Evolutionary conservation across 192 early-diverging fungal species (phyloP).

Genomic region (Helicostylum pulchrum): DNA sequence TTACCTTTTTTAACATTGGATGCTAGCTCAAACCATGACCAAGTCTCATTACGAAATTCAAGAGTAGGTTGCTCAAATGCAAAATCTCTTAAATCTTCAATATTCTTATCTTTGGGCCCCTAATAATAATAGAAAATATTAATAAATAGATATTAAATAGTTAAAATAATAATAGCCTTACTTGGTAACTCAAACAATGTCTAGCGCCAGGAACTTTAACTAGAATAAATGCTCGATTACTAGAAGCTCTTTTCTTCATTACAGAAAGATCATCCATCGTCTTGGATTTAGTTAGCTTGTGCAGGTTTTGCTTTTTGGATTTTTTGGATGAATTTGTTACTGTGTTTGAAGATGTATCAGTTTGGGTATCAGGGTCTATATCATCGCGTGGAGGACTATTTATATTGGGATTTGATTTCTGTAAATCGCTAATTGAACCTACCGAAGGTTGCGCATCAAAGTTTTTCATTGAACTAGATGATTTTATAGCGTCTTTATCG

Average conservation of each 20-base stretch:
- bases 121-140: constrained; percentile 20
- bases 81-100: constrained; percentile 73
- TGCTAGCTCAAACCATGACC: constrained; percentile 75
- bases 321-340: constrained; percentile 16
- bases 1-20: constrained; percentile 68
- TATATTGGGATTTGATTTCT: too few species aligned
- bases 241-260: constrained; percentile 83
- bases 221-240: constrained; percentile 87
- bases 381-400: not conserved
- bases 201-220: constrained; percentile 83
- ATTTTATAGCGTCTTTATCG: not conserved
- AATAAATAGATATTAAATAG: too few species aligned
- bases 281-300: constrained; percentile 29
- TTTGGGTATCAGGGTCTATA: not conserved
- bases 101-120: constrained; percentile 76
- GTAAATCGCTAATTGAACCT: not conserved
- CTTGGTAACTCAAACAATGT: constrained; percentile 82
- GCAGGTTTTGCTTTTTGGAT: constrained; percentile 19
- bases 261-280: constrained; percentile 59
- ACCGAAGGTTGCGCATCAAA: not conserved
- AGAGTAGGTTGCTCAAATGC: constrained; percentile 70
- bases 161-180: constrained; percentile 29
- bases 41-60: constrained; percentile 80
- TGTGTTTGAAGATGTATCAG: not conserved
- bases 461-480: not conserved